These are phyloP conservation scores for Lyophyllum decastes DNA, from an alignment of 768 basidiomycete genomes.

Conservation along the genomic window DNA sequence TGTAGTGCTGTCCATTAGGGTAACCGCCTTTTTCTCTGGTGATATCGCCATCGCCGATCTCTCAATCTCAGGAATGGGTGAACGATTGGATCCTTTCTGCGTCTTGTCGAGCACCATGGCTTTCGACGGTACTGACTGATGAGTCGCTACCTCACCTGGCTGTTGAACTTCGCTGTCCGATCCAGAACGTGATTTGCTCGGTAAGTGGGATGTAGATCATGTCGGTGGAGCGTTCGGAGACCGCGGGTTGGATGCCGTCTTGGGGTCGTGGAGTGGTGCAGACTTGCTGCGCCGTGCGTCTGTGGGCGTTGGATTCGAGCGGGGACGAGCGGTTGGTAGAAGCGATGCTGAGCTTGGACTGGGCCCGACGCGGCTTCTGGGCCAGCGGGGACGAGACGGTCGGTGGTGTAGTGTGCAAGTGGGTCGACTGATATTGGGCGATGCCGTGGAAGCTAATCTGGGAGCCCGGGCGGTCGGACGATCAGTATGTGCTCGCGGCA, in stretches of 20 bases:
- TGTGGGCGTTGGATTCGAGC: background rate
- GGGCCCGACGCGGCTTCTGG: background rate
- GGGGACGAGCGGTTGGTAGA: background rate
- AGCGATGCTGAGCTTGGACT: background rate
- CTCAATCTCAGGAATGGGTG: background rate
- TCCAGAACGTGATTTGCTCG: background rate
- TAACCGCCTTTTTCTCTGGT: too few species aligned
- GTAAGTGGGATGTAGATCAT: background rate
- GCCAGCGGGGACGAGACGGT: slow-evolving; percentile 1
- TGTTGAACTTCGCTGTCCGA: background rate
- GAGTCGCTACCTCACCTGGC: background rate
- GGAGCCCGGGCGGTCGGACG: background rate
- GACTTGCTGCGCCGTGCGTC: background rate
- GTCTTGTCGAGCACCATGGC: background rate
- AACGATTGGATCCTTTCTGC: background rate
- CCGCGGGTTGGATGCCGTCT: too few species aligned
- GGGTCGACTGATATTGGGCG: background rate
- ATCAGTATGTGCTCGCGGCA: slow-evolving; percentile 5
- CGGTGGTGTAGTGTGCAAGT: background rate
- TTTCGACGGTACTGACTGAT: background rate
- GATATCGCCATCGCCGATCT: background rate
- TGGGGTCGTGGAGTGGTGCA: too few species aligned
- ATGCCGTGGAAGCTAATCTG: background rate
- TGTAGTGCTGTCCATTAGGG: too few species aligned
- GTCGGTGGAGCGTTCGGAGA: background rate